These are phyloP conservation scores for Perkinsus marinus DNA, from an alignment of 169 alveolate genomes.

Conservation along the genomic window DNA sequence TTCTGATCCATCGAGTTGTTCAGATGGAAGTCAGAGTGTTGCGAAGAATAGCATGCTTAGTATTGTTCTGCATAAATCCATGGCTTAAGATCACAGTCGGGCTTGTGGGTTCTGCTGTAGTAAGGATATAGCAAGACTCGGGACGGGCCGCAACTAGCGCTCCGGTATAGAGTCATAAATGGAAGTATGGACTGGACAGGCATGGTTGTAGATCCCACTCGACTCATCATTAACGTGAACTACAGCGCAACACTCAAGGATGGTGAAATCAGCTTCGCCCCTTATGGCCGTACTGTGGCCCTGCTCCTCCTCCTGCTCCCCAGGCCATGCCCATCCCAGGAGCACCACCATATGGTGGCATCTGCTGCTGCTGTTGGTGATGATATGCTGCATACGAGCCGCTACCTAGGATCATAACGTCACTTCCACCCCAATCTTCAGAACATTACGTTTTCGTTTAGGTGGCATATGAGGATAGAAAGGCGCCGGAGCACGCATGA, in stretches of 20 bases:
- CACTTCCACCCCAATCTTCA: not conserved
- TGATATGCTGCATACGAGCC: not conserved
- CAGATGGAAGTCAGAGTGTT: no score
- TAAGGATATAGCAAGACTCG: no score
- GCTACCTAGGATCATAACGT: not conserved
- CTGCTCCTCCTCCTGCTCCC: not conserved
- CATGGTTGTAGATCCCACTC: not conserved
- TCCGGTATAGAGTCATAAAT: no score
- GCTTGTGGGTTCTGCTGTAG: no score
- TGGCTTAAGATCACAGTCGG: no score
- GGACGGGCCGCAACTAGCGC: no score
- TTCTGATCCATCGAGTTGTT: no score
- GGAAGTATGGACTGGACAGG: not conserved
- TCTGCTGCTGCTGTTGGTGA: not conserved
- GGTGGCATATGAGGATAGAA: not conserved
- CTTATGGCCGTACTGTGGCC: not conserved
- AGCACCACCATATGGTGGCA: not conserved
- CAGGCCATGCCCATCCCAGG: not conserved
- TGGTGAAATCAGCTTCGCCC: not conserved
- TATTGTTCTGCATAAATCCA: no score
- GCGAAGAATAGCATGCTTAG: no score
- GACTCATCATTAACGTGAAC: not conserved
- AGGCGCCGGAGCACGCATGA: not conserved
- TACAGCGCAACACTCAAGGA: not conserved
- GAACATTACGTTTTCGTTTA: not conserved